phyloP scores from a whole-genome alignment of 768 basidiomycete genomes.

The Mycena maculata region DNA sequence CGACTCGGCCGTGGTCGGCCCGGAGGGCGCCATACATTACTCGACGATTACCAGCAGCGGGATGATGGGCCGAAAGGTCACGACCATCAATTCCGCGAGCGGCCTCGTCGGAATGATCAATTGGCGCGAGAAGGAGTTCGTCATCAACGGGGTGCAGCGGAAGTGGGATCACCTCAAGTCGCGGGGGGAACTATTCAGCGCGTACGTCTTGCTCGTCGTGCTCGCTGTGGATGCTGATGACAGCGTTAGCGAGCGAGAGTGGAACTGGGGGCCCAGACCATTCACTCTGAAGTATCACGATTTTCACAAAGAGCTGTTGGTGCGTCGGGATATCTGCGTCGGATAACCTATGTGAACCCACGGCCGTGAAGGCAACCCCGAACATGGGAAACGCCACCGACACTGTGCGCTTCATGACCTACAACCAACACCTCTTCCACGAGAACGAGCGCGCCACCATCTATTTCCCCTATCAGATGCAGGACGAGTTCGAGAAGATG shows the following conservation, averaged over 20 bases:
- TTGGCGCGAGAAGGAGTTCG: constrained; percentile 17
- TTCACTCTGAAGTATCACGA: background rate
- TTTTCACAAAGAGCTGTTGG: constrained; percentile 1
- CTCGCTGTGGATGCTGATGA: background rate
- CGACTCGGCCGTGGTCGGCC: background rate
- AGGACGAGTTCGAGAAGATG: constrained; percentile 19
- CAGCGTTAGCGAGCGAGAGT: background rate
- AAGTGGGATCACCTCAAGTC: background rate
- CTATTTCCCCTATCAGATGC: constrained; percentile 9
- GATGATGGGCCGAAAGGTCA: background rate
- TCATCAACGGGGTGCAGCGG: background rate
- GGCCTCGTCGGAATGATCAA: constrained; percentile 7
- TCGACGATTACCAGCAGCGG: background rate
- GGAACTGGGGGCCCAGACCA: background rate
- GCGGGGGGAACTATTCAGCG: background rate
- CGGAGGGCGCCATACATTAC: constrained; percentile 5
- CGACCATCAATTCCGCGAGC: background rate
- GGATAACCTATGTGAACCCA: background rate
- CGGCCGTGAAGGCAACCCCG: background rate
- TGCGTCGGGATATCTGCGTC: background rate
- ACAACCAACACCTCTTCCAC: background rate
- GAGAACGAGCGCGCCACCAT: constrained; percentile 9
- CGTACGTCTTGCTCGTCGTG: background rate
- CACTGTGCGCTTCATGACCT: constrained; percentile 10
- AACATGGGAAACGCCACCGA: background rate